A percentile compares a stretch with the other conserved stretches of the same genome.
Evolutionary conservation across 805 yeast species (phyloP).

Genomic region (Candida argentea): DNA sequence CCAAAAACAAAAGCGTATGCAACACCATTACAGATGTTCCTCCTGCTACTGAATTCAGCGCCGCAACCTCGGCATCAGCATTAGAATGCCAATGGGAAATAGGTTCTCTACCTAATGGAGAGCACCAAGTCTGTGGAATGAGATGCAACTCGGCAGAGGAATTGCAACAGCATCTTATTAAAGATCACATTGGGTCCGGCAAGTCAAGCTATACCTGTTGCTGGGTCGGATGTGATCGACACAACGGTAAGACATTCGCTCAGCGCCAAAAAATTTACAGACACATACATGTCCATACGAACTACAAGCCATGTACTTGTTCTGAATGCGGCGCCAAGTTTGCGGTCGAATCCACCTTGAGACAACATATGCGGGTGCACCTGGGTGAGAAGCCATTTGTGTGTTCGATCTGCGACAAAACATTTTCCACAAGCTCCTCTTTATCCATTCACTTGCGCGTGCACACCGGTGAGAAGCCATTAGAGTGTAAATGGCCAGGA

Average conservation of each 20-base stretch:
- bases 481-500: conserved; percentile 66
- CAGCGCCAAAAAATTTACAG: conserved; percentile 83
- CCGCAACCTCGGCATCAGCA: conserved; percentile 12
- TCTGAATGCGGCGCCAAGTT: conserved; percentile 56
- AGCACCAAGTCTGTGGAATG: conserved; percentile 37
- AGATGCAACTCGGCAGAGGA: conserved; percentile 45
- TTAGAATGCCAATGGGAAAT: conserved; percentile 39
- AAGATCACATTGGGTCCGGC: conserved; percentile 65
- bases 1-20: conserved; percentile 9
- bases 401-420: conserved; percentile 66
- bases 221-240: conserved; percentile 74
- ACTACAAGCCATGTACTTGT: conserved; percentile 73
- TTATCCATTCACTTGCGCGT: conserved; percentile 74
- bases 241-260: conserved; percentile 45
- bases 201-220: conserved; percentile 57
- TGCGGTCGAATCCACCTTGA: conserved; percentile 67
- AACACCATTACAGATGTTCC: not conserved
- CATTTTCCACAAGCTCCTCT: conserved; percentile 75
- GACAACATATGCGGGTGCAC: conserved; percentile 76
- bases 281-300: conserved; percentile 84
- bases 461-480: conserved; percentile 88
- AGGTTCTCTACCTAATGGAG: conserved; percentile 18
- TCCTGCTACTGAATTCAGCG: conserved; percentile 1
- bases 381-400: conserved; percentile 82
- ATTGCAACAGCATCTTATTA: conserved; percentile 61